phyloP scores from a whole-genome alignment of 352 stramenopile species.

The Pythium aristosporum region DNA sequence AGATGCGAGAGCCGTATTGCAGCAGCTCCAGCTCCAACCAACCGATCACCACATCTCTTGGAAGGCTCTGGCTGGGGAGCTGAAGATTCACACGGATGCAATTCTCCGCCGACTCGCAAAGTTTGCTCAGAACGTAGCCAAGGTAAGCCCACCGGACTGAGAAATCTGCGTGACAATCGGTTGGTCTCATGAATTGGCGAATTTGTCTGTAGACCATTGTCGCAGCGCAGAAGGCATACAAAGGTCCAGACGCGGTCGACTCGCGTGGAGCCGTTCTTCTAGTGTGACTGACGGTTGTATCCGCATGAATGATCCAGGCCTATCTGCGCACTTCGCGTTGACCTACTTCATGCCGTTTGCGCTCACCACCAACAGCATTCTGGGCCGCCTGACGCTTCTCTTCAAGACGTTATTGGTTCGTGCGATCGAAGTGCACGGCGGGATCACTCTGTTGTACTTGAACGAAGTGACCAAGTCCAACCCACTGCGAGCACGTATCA shows the following conservation, averaged over 20 bases:
- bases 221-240: constrained; percentile 76
- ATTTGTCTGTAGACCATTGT: constrained; percentile 34
- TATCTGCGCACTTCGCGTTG: constrained; percentile 76
- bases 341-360: constrained; percentile 88
- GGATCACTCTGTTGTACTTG: constrained; percentile 69
- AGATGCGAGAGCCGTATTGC: constrained; percentile 41
- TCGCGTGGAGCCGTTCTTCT: constrained; percentile 19
- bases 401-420: constrained; percentile 65
- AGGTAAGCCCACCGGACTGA: constrained; percentile 21
- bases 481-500: constrained; percentile 68
- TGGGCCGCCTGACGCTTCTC: constrained; percentile 59
- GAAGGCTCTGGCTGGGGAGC: constrained; percentile 59
- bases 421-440: constrained; percentile 62
- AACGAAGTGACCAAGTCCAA: constrained; percentile 82
- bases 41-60: constrained; percentile 75
- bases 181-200: not conserved
- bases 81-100: constrained; percentile 54
- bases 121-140: constrained; percentile 29
- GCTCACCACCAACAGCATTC: constrained; percentile 75
- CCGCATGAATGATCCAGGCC: constrained; percentile 9
- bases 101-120: constrained; percentile 47
- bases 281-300: not conserved
- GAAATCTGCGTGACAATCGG: not conserved
- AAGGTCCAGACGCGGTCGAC: constrained; percentile 18
- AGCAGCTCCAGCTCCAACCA: constrained; percentile 40